Evolutionary conservation across 179 eudicot species (phyloP), one percentile per base, ranked within the genome.

Genomic region (Actinidia chinensis): DNA sequence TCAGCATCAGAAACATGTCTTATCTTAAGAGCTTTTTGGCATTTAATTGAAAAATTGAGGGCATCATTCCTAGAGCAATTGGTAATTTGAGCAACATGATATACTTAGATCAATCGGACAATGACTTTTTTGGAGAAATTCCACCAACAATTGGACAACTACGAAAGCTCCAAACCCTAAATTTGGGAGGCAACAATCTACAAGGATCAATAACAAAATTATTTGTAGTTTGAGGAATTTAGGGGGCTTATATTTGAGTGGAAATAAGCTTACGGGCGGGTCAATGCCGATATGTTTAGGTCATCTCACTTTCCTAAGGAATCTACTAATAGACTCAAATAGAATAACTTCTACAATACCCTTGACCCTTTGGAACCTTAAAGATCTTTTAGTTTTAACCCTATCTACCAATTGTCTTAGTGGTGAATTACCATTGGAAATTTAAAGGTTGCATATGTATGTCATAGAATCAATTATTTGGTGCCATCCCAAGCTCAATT

Each of bases 401-500:
- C 55, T 79, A 22, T 72, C 78, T 63, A 22, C 51, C 15, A 79
- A 79, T 74, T 55, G 56, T 65, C 67, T 79, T 28, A 25, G 60
- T 36, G 82, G 82, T 14, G 61, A 8, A n/a, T 40, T 79, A 42
- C 48, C 74, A 71, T 79, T 25, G 78, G 48, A 58, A 79, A 67
- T 4, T 5, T 79, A 23, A 33, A 51, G 11, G 74, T 8, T 15
- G 66, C 46, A 12, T 1, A 7, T 42, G n/a, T 23, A 8, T 79
- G 28, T 74, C 82, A 2, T 23, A 5, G 56, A 79, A 79, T 42
- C 25, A 54, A 47, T 58, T 79, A 51, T 79, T 59, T 1, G 82
- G 82, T 0, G 51, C 44, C 18, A 65, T 79, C n/a, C 58, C 78
- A 1, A 68, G 67, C 66, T 13, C 78, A 12, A 13, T 79, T 14